Conservation (phyloP, 2,329 filamentous ascomycete species). For the Cladobotryum protrusum region DNA sequence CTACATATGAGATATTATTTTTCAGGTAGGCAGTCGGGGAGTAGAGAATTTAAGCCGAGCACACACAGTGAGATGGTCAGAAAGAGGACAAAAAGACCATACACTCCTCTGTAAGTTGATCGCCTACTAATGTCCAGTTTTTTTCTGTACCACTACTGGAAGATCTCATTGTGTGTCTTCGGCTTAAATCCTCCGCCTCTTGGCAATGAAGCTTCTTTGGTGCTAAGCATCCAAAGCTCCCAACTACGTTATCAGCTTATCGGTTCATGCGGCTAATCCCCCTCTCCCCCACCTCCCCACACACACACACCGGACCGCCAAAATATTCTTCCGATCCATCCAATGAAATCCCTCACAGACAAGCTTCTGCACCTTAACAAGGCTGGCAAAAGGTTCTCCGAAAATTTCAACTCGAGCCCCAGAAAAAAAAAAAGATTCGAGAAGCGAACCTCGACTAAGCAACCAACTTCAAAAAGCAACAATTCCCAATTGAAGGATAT, state of each 20-base stretch:
- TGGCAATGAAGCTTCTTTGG: too few relatives aligned
- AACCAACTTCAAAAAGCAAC: background rate
- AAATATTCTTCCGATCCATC: constrained; percentile 13
- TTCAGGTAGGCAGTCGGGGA: too few relatives aligned
- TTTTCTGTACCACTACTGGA: too few relatives aligned
- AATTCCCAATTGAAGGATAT: constrained; percentile 3
- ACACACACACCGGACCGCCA: background rate
- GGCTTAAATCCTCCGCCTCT: too few relatives aligned
- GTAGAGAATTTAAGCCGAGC: too few relatives aligned
- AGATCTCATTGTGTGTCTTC: too few relatives aligned
- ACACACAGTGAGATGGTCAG: too few relatives aligned
- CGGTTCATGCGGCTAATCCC: background rate
- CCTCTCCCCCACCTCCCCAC: background rate
- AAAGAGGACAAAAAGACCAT: too few relatives aligned
- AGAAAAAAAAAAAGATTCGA: constrained; percentile 7
- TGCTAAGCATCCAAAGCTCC: too few relatives aligned
- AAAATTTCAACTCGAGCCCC: constrained; percentile 10
- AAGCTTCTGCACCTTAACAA: constrained; percentile 1
- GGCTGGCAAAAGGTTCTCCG: background rate
- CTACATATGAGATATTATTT: too few relatives aligned
- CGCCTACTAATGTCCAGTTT: too few relatives aligned
- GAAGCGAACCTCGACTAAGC: background rate
- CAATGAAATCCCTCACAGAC: constrained; percentile 11
- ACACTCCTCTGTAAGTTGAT: too few relatives aligned
- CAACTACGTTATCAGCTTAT: background rate